A percentile compares a stretch with the other conserved stretches of the same genome.
Conservation (phyloP, 306 rosid genomes). For the Trifolium dubium region DNA sequence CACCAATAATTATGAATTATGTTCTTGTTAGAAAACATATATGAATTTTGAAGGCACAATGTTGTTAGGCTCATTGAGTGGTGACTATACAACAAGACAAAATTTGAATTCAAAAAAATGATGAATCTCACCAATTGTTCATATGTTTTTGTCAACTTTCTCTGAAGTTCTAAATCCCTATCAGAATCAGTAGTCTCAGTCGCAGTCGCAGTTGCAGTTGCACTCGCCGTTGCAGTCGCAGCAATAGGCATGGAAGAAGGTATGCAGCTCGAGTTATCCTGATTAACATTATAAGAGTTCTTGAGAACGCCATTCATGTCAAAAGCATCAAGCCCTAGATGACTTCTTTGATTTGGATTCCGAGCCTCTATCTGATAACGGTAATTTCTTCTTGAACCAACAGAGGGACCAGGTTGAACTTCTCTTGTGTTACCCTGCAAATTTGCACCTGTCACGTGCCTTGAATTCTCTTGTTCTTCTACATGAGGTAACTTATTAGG, state of each 20-base stretch:
- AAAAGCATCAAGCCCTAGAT: background rate
- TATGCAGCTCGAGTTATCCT: background rate
- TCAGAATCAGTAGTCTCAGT: background rate
- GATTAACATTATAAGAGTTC: background rate
- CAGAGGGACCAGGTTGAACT: slow-evolving; percentile 31
- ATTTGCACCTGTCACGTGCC: background rate
- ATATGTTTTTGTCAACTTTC: background rate
- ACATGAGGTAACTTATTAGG: background rate
- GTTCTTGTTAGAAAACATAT: too few species aligned
- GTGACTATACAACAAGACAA: background rate
- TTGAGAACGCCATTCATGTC: background rate
- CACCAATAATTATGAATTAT: background rate
- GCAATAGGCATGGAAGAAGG: background rate
- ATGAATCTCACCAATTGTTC: background rate
- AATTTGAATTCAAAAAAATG: background rate
- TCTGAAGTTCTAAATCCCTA: background rate
- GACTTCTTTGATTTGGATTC: slow-evolving; percentile 23
- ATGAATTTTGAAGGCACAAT: background rate
- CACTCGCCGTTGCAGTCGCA: too few species aligned
- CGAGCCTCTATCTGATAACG: slow-evolving; percentile 23
- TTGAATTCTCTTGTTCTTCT: background rate
- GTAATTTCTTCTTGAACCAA: slow-evolving; percentile 39
- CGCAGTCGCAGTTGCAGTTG: too few species aligned
- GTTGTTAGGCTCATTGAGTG: too few species aligned
- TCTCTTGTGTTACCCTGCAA: too few species aligned